A percentile compares a stretch with the other conserved stretches of the same genome.
phyloP scores from a whole-genome alignment of 768 basidiomycete genomes.

The Trametes sanguinea region DNA sequence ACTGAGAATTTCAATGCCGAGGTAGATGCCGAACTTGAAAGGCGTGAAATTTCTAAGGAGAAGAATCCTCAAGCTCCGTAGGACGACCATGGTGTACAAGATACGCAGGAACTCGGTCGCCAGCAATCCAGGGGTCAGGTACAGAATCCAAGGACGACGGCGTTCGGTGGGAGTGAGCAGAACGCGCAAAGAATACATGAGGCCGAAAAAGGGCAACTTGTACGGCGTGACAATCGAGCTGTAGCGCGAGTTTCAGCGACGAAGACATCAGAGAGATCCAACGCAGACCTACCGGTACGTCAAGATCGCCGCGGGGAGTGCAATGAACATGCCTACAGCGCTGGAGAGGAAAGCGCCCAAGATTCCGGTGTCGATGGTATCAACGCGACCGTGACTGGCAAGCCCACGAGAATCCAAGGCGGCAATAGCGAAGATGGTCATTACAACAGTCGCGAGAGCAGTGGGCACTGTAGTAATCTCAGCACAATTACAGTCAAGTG shows the following conservation, averaged over 20 bases:
- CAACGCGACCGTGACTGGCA: slow-evolving; percentile 62
- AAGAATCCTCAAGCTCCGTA: slow-evolving; percentile 48
- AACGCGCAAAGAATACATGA: slow-evolving; percentile 60
- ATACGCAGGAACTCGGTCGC: slow-evolving; percentile 46
- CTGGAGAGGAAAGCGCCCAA: slow-evolving; percentile 67
- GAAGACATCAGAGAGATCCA: not conserved
- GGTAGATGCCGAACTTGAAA: slow-evolving; percentile 55
- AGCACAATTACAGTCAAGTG: slow-evolving; percentile 23
- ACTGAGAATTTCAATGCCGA: slow-evolving; percentile 56
- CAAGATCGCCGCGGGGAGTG: slow-evolving; percentile 68
- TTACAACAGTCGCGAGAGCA: slow-evolving; percentile 48
- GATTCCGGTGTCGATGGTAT: slow-evolving; percentile 57
- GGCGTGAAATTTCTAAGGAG: slow-evolving; percentile 56
- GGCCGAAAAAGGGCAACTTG: slow-evolving; percentile 64
- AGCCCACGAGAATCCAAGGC: slow-evolving; percentile 60
- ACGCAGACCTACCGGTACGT: slow-evolving; percentile 63
- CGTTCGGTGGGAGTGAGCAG: slow-evolving; percentile 83
- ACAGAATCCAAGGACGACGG: slow-evolving; percentile 76
- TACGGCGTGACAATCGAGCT: slow-evolving; percentile 86
- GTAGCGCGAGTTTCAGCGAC: slow-evolving; percentile 4
- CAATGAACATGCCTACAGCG: slow-evolving; percentile 63
- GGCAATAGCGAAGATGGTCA: slow-evolving; percentile 58
- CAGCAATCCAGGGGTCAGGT: slow-evolving; percentile 72
- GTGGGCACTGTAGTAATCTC: slow-evolving; percentile 47
- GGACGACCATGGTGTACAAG: slow-evolving; percentile 45